Evolutionary conservation across 1,139 yeast genomes (phyloP).

Genomic region (Yamadazyma jaroonii): DNA sequence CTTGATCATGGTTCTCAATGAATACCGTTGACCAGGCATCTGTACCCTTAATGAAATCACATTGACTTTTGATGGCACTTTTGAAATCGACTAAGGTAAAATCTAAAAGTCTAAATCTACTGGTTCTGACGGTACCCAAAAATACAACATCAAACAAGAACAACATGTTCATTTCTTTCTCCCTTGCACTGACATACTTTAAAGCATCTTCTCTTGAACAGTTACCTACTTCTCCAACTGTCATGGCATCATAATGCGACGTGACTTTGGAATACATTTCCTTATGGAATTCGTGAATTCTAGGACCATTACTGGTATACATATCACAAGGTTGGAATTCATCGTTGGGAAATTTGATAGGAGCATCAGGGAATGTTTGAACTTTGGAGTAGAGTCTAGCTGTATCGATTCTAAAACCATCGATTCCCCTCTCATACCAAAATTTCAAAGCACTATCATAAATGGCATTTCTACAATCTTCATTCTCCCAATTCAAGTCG

Average conservation of each 20-base stretch:
- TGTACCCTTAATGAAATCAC: conserved; percentile 41
- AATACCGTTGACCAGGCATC: conserved; percentile 60
- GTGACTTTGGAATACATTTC: conserved; percentile 49
- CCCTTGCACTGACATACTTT: conserved; percentile 48
- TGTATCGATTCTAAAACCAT: conserved; percentile 60
- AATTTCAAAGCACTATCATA: conserved; percentile 48
- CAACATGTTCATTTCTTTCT: conserved; percentile 51
- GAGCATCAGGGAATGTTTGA: conserved; percentile 49
- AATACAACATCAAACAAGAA: conserved; percentile 50
- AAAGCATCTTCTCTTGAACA: conserved; percentile 41
- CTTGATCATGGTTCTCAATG: conserved; percentile 59
- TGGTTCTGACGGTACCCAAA: conserved; percentile 36
- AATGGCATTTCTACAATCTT: conserved; percentile 50
- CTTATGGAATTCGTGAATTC: conserved; percentile 57
- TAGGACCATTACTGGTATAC: conserved; percentile 45
- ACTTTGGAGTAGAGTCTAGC: conserved; percentile 55
- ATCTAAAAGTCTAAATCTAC: conserved; percentile 35
- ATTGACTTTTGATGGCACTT: conserved; percentile 28
- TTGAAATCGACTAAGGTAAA: conserved; percentile 45
- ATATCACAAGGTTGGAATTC: conserved; percentile 40
- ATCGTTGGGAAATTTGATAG: conserved; percentile 40
- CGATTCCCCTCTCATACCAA: conserved; percentile 58
- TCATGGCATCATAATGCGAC: conserved; percentile 51
- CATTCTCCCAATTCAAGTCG: conserved; percentile 62
- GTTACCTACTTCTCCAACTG: conserved; percentile 57